These are phyloP conservation scores for Podospora sp. DNA, from an alignment of 495 filamentous ascomycete species.

Conservation along the genomic window DNA sequence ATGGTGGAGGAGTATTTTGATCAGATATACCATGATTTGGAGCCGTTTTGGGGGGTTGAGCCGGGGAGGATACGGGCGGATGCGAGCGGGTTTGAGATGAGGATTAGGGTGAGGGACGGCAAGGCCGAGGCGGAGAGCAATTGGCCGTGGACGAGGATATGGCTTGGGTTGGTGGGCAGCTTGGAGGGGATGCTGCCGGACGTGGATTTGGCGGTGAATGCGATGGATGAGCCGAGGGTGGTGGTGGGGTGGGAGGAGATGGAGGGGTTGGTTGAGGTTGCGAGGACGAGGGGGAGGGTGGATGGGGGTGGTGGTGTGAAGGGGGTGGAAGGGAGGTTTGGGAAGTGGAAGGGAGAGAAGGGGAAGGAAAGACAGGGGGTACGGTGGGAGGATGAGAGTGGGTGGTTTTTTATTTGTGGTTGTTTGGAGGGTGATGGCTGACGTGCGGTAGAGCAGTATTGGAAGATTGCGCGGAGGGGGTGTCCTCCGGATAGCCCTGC, in stretches of 20 bases:
- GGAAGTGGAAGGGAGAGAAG: conserved; percentile 34
- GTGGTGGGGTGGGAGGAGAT: conserved; percentile 69
- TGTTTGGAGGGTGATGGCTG: conserved; percentile 18
- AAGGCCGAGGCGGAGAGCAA: conserved; percentile 56
- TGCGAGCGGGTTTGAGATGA: conserved; percentile 58
- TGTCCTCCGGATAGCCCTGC: conserved; percentile 64
- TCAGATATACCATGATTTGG: conserved; percentile 69
- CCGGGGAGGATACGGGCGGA: conserved; percentile 59
- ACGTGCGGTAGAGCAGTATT: conserved; percentile 55
- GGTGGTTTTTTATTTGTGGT: conserved; percentile 15
- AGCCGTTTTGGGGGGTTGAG: conserved; percentile 69
- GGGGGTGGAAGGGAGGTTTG: conserved; percentile 39
- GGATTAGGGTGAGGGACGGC: conserved; percentile 59
- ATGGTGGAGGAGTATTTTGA: conserved; percentile 74
- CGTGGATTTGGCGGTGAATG: conserved; percentile 71
- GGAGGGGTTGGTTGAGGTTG: conserved; percentile 51
- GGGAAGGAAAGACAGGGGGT: conserved; percentile 32
- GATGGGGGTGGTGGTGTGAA: conserved; percentile 35
- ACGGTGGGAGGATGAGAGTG: conserved; percentile 50
- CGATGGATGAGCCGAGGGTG: conserved; percentile 69
- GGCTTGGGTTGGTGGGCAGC: conserved; percentile 58
- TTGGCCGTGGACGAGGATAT: conserved; percentile 67
- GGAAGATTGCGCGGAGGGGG: conserved; percentile 61
- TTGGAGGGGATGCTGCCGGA: conserved; percentile 66
- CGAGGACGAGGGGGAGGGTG: conserved; percentile 53